These are phyloP conservation scores for Bacidia rubella DNA, from an alignment of 495 filamentous ascomycete species.

Conservation along the genomic window DNA sequence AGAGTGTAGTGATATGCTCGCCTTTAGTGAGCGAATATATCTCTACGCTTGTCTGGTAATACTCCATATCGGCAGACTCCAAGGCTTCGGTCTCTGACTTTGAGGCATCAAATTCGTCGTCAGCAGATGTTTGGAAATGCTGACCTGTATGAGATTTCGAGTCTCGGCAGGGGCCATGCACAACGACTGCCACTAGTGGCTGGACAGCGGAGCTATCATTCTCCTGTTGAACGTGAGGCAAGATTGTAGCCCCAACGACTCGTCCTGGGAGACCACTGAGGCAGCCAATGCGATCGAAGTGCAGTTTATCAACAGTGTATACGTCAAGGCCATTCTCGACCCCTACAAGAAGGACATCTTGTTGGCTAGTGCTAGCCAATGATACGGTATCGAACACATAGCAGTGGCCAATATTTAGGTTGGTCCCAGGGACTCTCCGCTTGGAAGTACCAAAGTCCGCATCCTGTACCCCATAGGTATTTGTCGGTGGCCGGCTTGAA, in stretches of 20 bases:
- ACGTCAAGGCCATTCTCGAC: slow-evolving; percentile 64
- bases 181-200: slow-evolving; percentile 58
- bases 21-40: slow-evolving; percentile 66
- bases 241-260: slow-evolving; percentile 68
- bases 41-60: slow-evolving; percentile 75
- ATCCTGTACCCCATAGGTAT: slow-evolving; percentile 49
- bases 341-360: slow-evolving; percentile 61
- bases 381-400: slow-evolving; percentile 67
- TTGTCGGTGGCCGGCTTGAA: slow-evolving; percentile 69
- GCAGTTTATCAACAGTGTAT: slow-evolving; percentile 51
- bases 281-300: slow-evolving; percentile 48
- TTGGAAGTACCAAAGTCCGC: slow-evolving; percentile 30
- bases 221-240: slow-evolving; percentile 40
- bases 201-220: slow-evolving; percentile 22
- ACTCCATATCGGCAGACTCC: slow-evolving; percentile 23
- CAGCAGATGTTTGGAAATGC: slow-evolving; percentile 4
- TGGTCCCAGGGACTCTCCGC: slow-evolving; percentile 6
- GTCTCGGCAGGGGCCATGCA: slow-evolving; percentile 55
- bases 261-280: slow-evolving; percentile 64
- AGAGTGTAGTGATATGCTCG: slow-evolving; percentile 52
- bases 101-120: slow-evolving; percentile 17
- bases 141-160: slow-evolving; percentile 20
- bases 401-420: slow-evolving; percentile 56
- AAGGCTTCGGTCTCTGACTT: slow-evolving; percentile 16
- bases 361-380: slow-evolving; percentile 34